Evolutionary conservation across 2,329 filamentous ascomycete species (phyloP), one percentile per base, ranked within the genome.

Genomic region (Penicillium psychrosexuale): DNA sequence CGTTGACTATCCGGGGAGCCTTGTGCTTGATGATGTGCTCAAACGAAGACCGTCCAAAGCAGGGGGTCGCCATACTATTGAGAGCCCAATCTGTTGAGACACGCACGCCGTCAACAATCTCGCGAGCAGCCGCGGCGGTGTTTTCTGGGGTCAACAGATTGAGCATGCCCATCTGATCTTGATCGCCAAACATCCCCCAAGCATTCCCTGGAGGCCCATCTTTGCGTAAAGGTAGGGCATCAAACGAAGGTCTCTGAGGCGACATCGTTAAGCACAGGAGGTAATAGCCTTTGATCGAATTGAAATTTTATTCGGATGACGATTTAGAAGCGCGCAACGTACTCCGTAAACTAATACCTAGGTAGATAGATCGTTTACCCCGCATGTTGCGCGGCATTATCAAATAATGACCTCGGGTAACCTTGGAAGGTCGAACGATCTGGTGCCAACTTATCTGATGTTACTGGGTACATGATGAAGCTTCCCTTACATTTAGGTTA

Each of bases 11-110:
- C 15, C 78, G 70, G 3, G 80, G 79, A 2, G 74, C 67, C 68
- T 83, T 84, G 42, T 78, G 73, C 53, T 80, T 75, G 27, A 85
- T 67, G 15, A 81, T 67, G 61, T 83, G 78, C 56, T 82, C 74
- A 64, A 88, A 84, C 3, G 75, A 69, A 56, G 80, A 77, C 15
- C 84, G 78, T 53, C 77, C 74, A 68, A 86, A 85, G 66, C 84
- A 82, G 17, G 82, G 76, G 9, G 77, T 66, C 43, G 78, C 70
- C 31, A 77, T 68, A 66, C 83, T 79, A 69, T 83, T 76, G 5
- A 87, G 75, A 0, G 82, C 77, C 77, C 83, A 84, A 71, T 87
- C 84, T 19, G 86, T 77, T 1, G 81, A 84, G 48, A 87, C 74
- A 4, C 67, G 64, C 15, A 69, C 57, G 0, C 68, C 69, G 3